These are phyloP conservation scores for Spinacia oleracea DNA, from an alignment of 179 eudicot genomes.

Conservation along the genomic window DNA sequence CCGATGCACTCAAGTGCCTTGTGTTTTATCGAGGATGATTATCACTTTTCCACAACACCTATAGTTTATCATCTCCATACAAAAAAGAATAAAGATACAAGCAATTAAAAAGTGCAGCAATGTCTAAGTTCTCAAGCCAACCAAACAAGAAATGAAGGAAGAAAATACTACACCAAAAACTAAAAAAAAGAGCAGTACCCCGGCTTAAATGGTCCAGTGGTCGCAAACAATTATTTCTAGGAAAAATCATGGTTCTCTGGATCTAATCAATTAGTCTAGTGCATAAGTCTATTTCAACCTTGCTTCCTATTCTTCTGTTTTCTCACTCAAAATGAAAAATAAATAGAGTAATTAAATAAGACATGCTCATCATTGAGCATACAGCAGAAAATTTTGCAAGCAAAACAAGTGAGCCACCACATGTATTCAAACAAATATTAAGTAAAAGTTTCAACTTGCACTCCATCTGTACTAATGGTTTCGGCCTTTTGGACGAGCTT, in stretches of 20 bases:
- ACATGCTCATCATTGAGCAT: neutral
- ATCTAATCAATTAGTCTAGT: too few species aligned
- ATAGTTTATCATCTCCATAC: neutral
- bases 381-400: neutral
- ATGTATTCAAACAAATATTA: neutral
- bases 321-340: neutral
- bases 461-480: neutral
- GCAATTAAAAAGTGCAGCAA: neutral
- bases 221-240: neutral
- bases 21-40: neutral
- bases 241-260: too few species aligned
- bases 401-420: neutral
- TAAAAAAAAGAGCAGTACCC: neutral
- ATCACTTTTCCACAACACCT: neutral
- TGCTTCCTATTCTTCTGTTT: neutral
- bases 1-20: too few species aligned
- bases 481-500: too few species aligned
- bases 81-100: neutral
- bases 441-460: neutral
- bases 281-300: neutral
- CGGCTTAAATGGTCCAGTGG: neutral
- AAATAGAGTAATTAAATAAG: neutral
- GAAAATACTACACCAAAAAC: neutral
- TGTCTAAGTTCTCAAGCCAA: neutral
- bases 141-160: neutral